A percentile compares a stretch with the other conserved stretches of the same genome.
Evolutionary conservation across 2,329 filamentous ascomycete species (phyloP).

Genomic region (Dactylellina parvicollis): DNA sequence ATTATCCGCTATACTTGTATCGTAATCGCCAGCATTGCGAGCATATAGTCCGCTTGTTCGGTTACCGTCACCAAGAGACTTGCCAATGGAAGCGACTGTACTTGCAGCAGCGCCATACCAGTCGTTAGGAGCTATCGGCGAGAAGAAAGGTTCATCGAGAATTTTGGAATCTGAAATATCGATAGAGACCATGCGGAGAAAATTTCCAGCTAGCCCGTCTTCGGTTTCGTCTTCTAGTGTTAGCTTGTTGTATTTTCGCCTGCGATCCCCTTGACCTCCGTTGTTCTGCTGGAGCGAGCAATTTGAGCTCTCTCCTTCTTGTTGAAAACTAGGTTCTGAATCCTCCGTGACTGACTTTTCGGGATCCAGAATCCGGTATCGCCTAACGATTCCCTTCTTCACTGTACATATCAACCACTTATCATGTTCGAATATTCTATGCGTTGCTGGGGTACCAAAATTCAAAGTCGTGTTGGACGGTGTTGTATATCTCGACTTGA

Average conservation of each 20-base stretch:
- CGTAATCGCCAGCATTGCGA: not conserved
- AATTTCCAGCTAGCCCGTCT: not conserved
- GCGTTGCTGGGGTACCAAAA: not conserved
- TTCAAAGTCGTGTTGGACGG: not conserved
- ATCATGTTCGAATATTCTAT: constrained; percentile 5
- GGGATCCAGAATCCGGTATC: constrained; percentile 6
- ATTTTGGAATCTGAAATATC: constrained; percentile 4
- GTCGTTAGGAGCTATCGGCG: not conserved
- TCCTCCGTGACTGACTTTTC: not conserved
- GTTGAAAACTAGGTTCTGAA: not conserved
- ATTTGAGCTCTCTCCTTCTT: too few species aligned
- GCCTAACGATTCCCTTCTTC: not conserved
- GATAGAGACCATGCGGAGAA: not conserved
- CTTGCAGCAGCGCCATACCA: constrained; percentile 3
- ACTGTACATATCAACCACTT: constrained; percentile 14
- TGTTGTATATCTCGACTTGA: constrained; percentile 4
- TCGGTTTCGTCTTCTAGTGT: not conserved
- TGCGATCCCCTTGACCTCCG: too few species aligned
- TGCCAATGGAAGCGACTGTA: not conserved
- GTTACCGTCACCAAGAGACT: not conserved
- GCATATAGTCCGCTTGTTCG: not conserved
- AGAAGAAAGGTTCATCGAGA: constrained; percentile 13
- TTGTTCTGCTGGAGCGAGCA: too few species aligned
- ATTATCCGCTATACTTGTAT: not conserved
- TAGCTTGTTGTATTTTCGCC: too few species aligned